Conservation (phyloP, 1,284 basidiomycete species). For the Trichosporon faecale region DNA sequence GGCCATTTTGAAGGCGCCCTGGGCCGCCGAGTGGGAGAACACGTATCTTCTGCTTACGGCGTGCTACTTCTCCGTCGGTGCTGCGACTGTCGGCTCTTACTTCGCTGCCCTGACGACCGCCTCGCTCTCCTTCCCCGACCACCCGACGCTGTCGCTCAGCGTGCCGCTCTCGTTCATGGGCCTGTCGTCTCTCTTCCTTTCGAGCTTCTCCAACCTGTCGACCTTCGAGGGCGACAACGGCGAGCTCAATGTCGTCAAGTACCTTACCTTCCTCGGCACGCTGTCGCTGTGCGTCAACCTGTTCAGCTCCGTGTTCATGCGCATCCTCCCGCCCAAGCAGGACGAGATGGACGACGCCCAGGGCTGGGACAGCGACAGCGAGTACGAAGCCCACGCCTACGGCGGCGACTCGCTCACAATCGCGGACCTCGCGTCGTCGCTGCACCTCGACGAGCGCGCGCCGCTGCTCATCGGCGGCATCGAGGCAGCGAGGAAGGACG, state of each 20-base stretch:
- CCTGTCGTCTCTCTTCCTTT: slow-evolving; percentile 47
- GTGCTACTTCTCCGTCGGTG: slow-evolving; percentile 48
- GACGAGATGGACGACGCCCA: slow-evolving; percentile 12
- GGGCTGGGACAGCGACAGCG: slow-evolving; percentile 18
- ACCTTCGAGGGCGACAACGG: slow-evolving; percentile 30
- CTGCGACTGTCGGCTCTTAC: slow-evolving; percentile 50
- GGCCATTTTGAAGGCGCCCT: slow-evolving; percentile 27
- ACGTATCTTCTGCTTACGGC: slow-evolving; percentile 39
- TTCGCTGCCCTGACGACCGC: slow-evolving; percentile 50
- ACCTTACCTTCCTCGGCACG: slow-evolving; percentile 45
- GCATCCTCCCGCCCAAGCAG: slow-evolving; percentile 32
- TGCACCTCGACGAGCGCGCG: slow-evolving; percentile 47
- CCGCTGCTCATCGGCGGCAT: slow-evolving; percentile 51
- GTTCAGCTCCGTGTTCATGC: slow-evolving; percentile 47
- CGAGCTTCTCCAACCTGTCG: slow-evolving; percentile 42
- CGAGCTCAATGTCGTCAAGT: slow-evolving; percentile 44
- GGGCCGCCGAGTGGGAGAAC: slow-evolving; percentile 9
- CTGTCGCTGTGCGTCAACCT: slow-evolving; percentile 45
- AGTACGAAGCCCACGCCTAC: slow-evolving; percentile 4
- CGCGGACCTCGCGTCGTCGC: slow-evolving; percentile 21
- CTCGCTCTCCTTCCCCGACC: slow-evolving; percentile 48
- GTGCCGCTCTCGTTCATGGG: slow-evolving; percentile 49
- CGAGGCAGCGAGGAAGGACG: slow-evolving; percentile 46
- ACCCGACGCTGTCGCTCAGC: slow-evolving; percentile 50
- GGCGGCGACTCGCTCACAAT: slow-evolving; percentile 11